A percentile compares a stretch with the other conserved stretches of the same genome.
phyloP scores from a whole-genome alignment of 2,329 filamentous ascomycete species.

The Phyllosticta ampelicida region DNA sequence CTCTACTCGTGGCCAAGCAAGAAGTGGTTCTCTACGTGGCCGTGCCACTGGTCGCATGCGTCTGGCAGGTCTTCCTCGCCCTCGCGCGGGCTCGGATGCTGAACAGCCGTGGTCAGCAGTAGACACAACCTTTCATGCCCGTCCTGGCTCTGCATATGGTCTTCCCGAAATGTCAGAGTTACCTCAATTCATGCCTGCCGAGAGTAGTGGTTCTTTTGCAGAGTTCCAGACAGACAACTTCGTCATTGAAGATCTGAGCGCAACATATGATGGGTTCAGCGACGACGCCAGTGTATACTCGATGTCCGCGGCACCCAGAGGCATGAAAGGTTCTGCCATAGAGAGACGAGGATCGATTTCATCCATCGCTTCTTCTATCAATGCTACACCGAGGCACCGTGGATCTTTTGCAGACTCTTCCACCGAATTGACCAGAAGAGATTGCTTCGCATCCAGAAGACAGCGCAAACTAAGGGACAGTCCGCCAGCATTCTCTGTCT shows the following conservation, averaged over 20 bases:
- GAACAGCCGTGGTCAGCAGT: slow-evolving; percentile 2
- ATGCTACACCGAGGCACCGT: neutral
- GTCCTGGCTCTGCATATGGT: neutral
- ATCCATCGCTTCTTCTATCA: neutral
- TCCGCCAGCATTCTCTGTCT: neutral
- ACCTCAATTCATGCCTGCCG: neutral
- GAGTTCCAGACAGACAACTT: slow-evolving; percentile 4
- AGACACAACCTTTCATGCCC: neutral
- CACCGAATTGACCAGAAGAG: too few relatives aligned
- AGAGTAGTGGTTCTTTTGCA: neutral
- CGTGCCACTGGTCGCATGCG: slow-evolving; percentile 7
- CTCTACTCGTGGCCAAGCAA: slow-evolving; percentile 1
- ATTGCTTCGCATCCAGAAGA: too few relatives aligned
- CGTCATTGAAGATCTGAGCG: slow-evolving; percentile 1
- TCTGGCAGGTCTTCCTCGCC: slow-evolving; percentile 6
- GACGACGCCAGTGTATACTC: neutral
- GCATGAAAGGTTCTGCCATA: neutral
- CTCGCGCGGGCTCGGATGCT: neutral
- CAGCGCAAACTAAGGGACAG: neutral
- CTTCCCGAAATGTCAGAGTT: neutral
- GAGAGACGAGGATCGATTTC: neutral
- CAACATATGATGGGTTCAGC: neutral
- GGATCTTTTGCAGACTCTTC: neutral
- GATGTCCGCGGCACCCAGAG: neutral
- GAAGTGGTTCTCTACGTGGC: neutral